Evolutionary conservation across 495 filamentous ascomycete genomes (phyloP), one percentile per base, ranked within the genome.

Genomic region (Aspergillus kassunensis): DNA sequence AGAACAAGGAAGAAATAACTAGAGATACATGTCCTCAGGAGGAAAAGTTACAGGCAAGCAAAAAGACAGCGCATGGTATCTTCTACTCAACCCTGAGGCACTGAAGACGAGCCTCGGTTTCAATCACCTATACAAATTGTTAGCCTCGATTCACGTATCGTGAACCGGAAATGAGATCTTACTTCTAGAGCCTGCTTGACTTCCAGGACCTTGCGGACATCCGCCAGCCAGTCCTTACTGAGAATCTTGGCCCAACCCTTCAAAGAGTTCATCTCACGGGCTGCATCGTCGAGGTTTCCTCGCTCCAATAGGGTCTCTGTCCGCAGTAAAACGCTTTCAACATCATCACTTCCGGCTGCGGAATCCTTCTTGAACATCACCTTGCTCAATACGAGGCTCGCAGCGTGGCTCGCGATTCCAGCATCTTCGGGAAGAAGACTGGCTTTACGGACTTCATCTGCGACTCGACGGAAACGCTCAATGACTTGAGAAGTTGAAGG

Each of bases 181-280:
- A 96, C 93, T 66, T 97, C 93, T 57, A 98, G 74, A 62, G 93
- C 93, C 71, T 97, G 92, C 72, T 88, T 83, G 34, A 97, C 95
- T 70, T 98, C 93, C 70, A 97, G 73, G 56, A 95, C 86, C 70
- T 85, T 83, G 59, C 93, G 79, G 20, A 88, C 84, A 78, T 98
- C 93, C 34, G 75, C 81, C 58, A 98, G 61, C 93, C 93, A 98
- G 66, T 98, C 93, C 61, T 85, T 81, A 64, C 88, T 91, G 64
- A 98, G 71, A 42, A 87, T 92, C 75, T 91, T 95, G 19, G 91
- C 90, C 93, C 95, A 97, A 19, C 93, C 93, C 49, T 81, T 76
- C 44, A 98, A 75, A 16, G 80, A 80, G 65, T 96, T 97, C 88
- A 97, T 91, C 77, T 98, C 93, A 55, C 95, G 79, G 7, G 92